Percentiles rank a stretch among this genome's conserved stretches.
phyloP scores from a whole-genome alignment of 108 stramenopile genomes.

The Cyclotella baltica region DNA sequence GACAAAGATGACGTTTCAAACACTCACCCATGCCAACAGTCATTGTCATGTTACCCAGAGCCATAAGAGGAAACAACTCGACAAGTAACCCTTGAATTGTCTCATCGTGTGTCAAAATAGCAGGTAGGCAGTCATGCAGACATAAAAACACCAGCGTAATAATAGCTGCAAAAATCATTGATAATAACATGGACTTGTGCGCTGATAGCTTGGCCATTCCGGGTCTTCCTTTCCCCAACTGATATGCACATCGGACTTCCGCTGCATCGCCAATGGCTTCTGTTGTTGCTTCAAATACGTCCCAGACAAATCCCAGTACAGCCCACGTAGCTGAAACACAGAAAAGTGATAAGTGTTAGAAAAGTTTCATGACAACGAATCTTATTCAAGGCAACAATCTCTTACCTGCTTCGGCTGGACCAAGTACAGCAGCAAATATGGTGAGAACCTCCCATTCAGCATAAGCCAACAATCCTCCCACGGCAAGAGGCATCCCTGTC shows the following conservation, averaged over 20 bases:
- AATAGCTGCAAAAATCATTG: constrained; percentile 49
- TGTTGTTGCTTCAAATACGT: constrained; percentile 72
- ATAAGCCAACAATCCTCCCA: constrained; percentile 73
- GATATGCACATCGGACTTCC: constrained; percentile 69
- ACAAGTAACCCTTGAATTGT: constrained; percentile 69
- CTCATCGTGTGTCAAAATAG: constrained; percentile 61
- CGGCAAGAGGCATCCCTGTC: constrained; percentile 60
- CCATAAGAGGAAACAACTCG: constrained; percentile 63
- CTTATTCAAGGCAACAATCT: too few relatives aligned
- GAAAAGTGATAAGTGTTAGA: too few relatives aligned
- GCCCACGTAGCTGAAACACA: too few relatives aligned
- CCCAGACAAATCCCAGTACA: constrained; percentile 75
- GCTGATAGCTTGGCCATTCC: constrained; percentile 60
- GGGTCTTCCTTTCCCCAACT: constrained; percentile 61
- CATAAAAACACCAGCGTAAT: constrained; percentile 64
- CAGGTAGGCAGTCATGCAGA: constrained; percentile 47
- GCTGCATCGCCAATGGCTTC: constrained; percentile 83
- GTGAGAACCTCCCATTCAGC: constrained; percentile 78
- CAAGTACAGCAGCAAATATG: constrained; percentile 64
- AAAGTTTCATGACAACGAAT: too few relatives aligned
- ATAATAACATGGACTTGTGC: constrained; percentile 62
- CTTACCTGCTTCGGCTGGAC: constrained; percentile 80
- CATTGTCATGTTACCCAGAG: constrained; percentile 53
- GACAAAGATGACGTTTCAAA: too few relatives aligned
- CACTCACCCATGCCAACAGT: constrained; percentile 26